Evolutionary conservation across 257 asterid genomes (phyloP).

Genomic region (Gynochthodes officinalis): DNA sequence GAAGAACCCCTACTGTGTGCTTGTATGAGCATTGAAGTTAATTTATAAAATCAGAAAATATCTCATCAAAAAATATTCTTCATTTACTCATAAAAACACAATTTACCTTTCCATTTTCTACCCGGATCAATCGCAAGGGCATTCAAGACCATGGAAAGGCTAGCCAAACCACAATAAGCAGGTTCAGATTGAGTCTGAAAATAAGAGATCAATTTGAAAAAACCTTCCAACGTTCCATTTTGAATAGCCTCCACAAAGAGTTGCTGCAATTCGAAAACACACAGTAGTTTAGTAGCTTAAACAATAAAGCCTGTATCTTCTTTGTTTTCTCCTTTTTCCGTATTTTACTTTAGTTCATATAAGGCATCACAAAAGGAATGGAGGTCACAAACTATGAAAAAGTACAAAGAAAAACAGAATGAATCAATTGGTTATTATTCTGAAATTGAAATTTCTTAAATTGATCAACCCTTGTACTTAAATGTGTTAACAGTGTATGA

Average conservation of each 20-base stretch:
- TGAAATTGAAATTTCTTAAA: not conserved
- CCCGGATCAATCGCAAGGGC: constrained; percentile 98
- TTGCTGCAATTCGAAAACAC: constrained; percentile 51
- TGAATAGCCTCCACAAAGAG: constrained; percentile 87
- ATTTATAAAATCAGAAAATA: not conserved
- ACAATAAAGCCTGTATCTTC: not conserved
- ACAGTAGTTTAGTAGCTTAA: constrained; percentile 15
- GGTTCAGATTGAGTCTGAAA: constrained; percentile 99
- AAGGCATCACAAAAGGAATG: not conserved
- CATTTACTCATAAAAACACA: not conserved
- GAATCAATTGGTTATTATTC: not conserved
- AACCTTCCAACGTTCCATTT: constrained; percentile 92
- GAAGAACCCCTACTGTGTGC: too few species aligned
- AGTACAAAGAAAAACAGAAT: not conserved
- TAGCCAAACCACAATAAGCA: constrained; percentile 97
- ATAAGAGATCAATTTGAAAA: constrained; percentile 86
- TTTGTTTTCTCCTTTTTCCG: not conserved
- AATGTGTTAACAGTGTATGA: not conserved
- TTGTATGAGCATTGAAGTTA: not conserved
- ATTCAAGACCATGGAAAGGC: constrained; percentile 96
- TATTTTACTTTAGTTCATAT: not conserved
- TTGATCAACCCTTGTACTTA: not conserved
- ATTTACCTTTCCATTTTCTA: constrained; percentile 92
- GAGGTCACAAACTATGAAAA: not conserved
- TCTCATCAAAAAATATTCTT: not conserved